Evolutionary conservation across 164 flowering plant genomes (phyloP), one percentile per base, ranked within the genome.

Genomic region (Tetrastigma voinierianum): DNA sequence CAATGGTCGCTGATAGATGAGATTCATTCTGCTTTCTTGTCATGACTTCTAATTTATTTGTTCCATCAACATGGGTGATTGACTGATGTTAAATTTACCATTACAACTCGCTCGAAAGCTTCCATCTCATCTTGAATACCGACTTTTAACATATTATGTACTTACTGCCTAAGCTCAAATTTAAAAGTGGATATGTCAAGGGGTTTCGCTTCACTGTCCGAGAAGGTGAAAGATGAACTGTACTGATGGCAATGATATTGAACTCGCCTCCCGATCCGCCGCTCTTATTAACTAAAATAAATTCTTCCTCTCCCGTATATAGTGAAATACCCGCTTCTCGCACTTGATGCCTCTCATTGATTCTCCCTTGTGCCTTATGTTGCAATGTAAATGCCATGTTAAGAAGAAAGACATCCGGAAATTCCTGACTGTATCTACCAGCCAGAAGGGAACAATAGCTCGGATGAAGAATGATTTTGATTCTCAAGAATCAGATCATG

Each of bases 341-440:
- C 21, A 18, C 4, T 9, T 21, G 8, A 16, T 53, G 16, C 10
- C 57, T 14, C 10, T 16, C n/a, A 6, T 6, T 2, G 17, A 46
- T 20, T 4, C 14, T 17, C 10, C 55, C 7, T 21, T 51, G 24
- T 15, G n/a, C 57, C 46, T 32, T 61, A 11, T 55, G 21, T 54
- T 56, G 43, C 12, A 17, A 18, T 87, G 84, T 88, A 86, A 84
- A 83, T 84, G 88, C 53, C 90, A 84, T 77, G 90, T 86, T 32
- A 86, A 86, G 79, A 86, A 86, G 68, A 86, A 86, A 58, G 90
- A 86, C 72, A 86, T 86, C 62, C 56, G 90, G 68, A 86, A 86
- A 76, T 86, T 86, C 56, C 83, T 69, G 90, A 86, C 60, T 87
- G 90, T 75, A 86, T 86, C 60, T 86, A 86, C 59, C 20, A 86